Conservation (phyloP, 1,284 basidiomycete genomes). For the Cryptococcus sp. region DNA sequence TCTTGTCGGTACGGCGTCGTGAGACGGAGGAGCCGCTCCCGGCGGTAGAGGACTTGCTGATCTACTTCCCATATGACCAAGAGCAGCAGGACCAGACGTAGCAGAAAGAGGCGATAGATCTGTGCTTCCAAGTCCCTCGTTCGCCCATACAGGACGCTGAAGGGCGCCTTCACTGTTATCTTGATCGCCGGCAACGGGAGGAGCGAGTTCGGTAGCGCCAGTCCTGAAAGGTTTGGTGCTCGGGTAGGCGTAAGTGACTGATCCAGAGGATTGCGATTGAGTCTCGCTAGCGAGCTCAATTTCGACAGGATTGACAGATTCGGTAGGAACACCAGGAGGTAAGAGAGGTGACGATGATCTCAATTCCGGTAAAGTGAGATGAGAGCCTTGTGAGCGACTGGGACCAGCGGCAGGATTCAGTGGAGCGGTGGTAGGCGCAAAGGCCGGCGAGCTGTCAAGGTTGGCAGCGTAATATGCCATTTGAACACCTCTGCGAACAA, state of each 20-base stretch:
- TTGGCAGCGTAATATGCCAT: slow-evolving; percentile 31
- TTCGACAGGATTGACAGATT: too few species aligned
- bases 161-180: not conserved
- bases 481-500: slow-evolving; percentile 20
- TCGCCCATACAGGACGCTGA: slow-evolving; percentile 18
- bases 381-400: not conserved
- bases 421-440: not conserved
- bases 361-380: not conserved
- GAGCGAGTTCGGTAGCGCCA: not conserved
- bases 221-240: slow-evolving; percentile 1
- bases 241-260: slow-evolving; percentile 27
- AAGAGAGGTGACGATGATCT: not conserved
- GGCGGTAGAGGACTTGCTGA: slow-evolving; percentile 23
- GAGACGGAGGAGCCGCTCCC: slow-evolving; percentile 24
- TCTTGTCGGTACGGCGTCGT: slow-evolving; percentile 21
- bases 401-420: not conserved
- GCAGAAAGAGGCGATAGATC: not conserved
- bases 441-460: not conserved
- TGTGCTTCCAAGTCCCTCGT: slow-evolving; percentile 17
- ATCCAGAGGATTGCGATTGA: slow-evolving; percentile 4
- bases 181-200: not conserved
- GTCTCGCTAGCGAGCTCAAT: not conserved
- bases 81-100: not conserved
- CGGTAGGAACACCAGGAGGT: too few species aligned
- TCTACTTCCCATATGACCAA: not conserved